Base-by-base conservation (phyloP, 768 basidiomycete genomes). In the Leccinum barrowsii region DNA sequence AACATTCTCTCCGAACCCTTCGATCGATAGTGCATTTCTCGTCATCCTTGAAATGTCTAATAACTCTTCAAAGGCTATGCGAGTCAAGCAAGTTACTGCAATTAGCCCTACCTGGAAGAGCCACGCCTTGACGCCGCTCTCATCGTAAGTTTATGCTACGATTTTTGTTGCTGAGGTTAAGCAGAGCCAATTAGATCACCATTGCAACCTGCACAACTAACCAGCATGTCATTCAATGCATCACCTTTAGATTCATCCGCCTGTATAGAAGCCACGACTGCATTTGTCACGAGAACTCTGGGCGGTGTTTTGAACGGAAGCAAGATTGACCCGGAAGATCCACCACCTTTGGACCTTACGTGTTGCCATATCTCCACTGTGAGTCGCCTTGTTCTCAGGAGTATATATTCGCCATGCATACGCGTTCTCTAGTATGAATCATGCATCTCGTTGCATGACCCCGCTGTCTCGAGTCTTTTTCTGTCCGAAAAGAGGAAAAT, bases 71-170 rank as follows among this genome's bases (percentile, higher is more conserved):
- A 68, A 68, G 22, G 65, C 76, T 15, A 65, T 90, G 32, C 64
- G 70, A 15, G 61, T 94, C 17, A 77, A 76, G 4, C 85, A 90
- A 62, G 64, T 94, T 7, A 81, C 80, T 4, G 78, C 82, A 26
- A 61, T 92, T 52, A 92, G 92, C 63, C 83, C 90, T 1, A 74
- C 76, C 5, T 94, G 93, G 93, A 70, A 71, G 44, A 85, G 82
- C 59, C 68, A 70, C 2, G 65, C 79, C 7, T 54, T 81, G n/a
- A 62, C 71, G 2, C 69, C 74, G 10, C 61, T 68, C 15, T 61
- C 68, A 19, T 66, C 74, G 86, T 88, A 63, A 70, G 88, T 76
- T 22, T 34, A 47, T 1, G 42, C 19, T 2, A 17, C 15, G 56
- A 1, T 22, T 24, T 55, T 52, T 50, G 15, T 17, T 47, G 21